These are phyloP conservation scores for Monilinia vaccinii-corymbosi DNA, from an alignment of 2,329 filamentous ascomycete species.

Conservation along the genomic window DNA sequence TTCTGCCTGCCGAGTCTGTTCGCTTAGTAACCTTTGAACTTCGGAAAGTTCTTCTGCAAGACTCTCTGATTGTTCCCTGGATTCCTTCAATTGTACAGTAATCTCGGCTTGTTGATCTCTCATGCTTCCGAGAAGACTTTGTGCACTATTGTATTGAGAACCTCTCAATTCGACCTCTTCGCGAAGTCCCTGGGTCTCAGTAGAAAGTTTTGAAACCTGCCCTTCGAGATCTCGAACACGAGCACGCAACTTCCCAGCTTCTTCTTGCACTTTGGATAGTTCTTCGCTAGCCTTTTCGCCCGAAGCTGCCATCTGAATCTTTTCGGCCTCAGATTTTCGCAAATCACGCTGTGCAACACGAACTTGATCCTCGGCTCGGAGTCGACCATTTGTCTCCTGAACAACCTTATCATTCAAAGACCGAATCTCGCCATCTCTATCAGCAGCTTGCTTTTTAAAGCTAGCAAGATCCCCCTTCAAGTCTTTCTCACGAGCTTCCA, in stretches of 20 bases:
- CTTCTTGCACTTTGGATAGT: slow-evolving; percentile 62
- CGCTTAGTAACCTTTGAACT: slow-evolving; percentile 73
- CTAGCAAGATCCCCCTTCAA: slow-evolving; percentile 63
- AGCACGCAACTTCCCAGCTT: slow-evolving; percentile 57
- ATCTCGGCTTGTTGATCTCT: slow-evolving; percentile 86
- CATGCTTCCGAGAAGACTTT: slow-evolving; percentile 83
- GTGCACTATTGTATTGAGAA: slow-evolving; percentile 76
- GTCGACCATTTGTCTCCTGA: slow-evolving; percentile 60
- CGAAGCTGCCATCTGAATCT: slow-evolving; percentile 64
- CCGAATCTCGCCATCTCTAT: slow-evolving; percentile 72
- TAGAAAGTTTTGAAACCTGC: slow-evolving; percentile 56
- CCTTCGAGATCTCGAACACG: slow-evolving; percentile 62
- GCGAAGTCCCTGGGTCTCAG: slow-evolving; percentile 57
- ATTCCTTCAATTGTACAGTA: slow-evolving; percentile 84
- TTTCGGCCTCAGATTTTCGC: slow-evolving; percentile 67
- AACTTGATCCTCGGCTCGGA: slow-evolving; percentile 71
- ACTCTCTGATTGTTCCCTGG: slow-evolving; percentile 69
- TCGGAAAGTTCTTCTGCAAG: slow-evolving; percentile 89
- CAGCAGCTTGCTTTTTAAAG: slow-evolving; percentile 59
- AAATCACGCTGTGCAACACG: slow-evolving; percentile 67
- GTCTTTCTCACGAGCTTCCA: slow-evolving; percentile 78
- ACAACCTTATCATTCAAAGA: slow-evolving; percentile 68
- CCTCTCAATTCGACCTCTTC: slow-evolving; percentile 80
- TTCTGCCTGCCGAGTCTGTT: slow-evolving; percentile 85
- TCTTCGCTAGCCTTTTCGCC: slow-evolving; percentile 65